Conservation (phyloP, 257 asterid genomes). For the Cordia subcordata region DNA sequence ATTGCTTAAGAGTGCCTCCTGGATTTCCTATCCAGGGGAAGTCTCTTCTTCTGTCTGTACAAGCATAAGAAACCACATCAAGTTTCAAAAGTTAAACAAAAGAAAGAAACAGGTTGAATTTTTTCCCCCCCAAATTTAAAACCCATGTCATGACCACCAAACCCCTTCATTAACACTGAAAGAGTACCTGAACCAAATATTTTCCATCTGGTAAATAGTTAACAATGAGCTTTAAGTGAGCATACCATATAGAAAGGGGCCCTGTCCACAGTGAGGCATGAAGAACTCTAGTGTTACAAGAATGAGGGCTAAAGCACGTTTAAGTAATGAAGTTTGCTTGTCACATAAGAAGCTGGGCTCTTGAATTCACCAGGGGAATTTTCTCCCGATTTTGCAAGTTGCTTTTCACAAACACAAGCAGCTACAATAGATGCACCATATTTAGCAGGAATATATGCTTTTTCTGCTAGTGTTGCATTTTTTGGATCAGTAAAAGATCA, state of each 20-base stretch:
- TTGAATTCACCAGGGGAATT: constrained; percentile 50
- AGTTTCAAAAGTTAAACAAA: no score
- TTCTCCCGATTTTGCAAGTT: constrained; percentile 34
- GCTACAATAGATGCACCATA: constrained; percentile 69
- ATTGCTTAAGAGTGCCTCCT: constrained; percentile 45
- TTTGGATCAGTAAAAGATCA: constrained; percentile 55
- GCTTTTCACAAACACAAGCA: constrained; percentile 73
- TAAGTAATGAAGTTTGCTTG: constrained; percentile 8
- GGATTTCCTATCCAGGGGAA: constrained; percentile 50
- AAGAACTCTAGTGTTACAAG: constrained; percentile 14
- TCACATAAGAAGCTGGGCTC: constrained; percentile 10
- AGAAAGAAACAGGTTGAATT: not conserved
- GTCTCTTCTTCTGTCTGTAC: constrained; percentile 56
- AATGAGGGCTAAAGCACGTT: constrained; percentile 6
- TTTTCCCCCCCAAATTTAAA: constrained; percentile 1
- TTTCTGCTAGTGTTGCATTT: constrained; percentile 34
- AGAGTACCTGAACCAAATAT: constrained; percentile 65
- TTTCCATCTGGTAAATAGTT: constrained; percentile 59
- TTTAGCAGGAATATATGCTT: constrained; percentile 40
- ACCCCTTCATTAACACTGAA: constrained; percentile 9
- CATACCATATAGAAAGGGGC: constrained; percentile 64
- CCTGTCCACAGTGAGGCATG: constrained; percentile 41
- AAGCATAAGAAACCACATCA: constrained; percentile 16
- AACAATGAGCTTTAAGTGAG: constrained; percentile 39
- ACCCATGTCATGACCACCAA: constrained; percentile 5